Conservation (phyloP, 2,329 filamentous ascomycete genomes). For the Penicillium rolfsii region DNA sequence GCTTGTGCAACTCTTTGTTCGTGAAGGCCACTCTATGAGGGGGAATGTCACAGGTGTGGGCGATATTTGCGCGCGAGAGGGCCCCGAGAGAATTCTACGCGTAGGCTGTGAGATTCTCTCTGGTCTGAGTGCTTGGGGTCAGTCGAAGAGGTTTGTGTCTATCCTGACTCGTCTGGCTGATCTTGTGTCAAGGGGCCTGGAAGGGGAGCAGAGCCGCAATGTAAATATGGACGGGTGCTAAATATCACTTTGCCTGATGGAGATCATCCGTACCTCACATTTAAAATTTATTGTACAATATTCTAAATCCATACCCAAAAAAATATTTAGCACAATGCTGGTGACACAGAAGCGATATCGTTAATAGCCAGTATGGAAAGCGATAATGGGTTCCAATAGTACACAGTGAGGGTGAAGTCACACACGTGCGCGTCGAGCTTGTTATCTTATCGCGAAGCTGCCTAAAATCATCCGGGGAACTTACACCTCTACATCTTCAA, state of each 20-base stretch:
- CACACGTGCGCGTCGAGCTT: conserved; percentile 15
- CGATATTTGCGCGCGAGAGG: conserved; percentile 49
- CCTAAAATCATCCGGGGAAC: conserved; percentile 28
- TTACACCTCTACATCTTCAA: conserved; percentile 4
- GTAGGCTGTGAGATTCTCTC: conserved; percentile 46
- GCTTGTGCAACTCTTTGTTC: conserved; percentile 60
- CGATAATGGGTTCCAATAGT: no score
- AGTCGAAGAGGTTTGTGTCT: conserved; percentile 38
- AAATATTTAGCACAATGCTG: neutral
- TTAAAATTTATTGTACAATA: conserved; percentile 7
- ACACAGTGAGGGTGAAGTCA: conserved; percentile 30
- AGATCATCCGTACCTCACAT: neutral
- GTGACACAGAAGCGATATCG: neutral
- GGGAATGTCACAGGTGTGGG: conserved; percentile 58
- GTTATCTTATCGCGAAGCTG: conserved; percentile 35
- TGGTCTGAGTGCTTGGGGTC: conserved; percentile 41
- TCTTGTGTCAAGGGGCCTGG: conserved; percentile 16
- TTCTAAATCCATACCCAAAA: neutral
- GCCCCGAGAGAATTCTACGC: conserved; percentile 43
- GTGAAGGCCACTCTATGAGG: conserved; percentile 54
- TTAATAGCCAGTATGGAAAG: neutral
- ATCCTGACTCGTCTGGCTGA: conserved; percentile 41
- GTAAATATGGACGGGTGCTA: conserved; percentile 5
- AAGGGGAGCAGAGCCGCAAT: conserved; percentile 8
- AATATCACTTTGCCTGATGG: neutral